These are phyloP conservation scores for Agaricus blazei DNA, from an alignment of 768 basidiomycete genomes.

Conservation along the genomic window DNA sequence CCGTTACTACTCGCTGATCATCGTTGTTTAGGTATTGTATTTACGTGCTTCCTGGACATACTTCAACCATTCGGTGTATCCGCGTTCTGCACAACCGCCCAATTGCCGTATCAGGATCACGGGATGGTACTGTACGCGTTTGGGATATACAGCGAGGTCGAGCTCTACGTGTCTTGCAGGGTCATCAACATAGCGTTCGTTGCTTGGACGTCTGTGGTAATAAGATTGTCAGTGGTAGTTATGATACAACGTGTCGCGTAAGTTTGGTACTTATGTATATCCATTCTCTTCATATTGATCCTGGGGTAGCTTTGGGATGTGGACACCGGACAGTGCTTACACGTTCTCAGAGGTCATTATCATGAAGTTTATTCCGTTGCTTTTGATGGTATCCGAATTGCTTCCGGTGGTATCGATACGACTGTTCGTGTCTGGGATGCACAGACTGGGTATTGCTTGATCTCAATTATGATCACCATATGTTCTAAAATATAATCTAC, in stretches of 20 bases:
- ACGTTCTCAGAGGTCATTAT: slow-evolving; percentile 76
- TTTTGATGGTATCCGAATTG: slow-evolving; percentile 79
- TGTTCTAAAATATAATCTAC: background rate
- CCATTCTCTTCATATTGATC: background rate
- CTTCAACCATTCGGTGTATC: slow-evolving; percentile 87
- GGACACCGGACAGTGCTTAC: slow-evolving; percentile 84
- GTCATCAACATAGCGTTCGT: slow-evolving; percentile 79
- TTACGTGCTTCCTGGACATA: slow-evolving; percentile 78
- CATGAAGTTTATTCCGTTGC: slow-evolving; percentile 90
- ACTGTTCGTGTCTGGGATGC: slow-evolving; percentile 91
- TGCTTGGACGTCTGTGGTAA: slow-evolving; percentile 87
- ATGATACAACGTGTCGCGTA: slow-evolving; percentile 85
- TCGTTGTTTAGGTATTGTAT: slow-evolving; percentile 51
- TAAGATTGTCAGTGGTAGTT: slow-evolving; percentile 85
- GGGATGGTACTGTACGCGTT: slow-evolving; percentile 81
- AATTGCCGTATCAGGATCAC: slow-evolving; percentile 84
- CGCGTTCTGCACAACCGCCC: slow-evolving; percentile 84
- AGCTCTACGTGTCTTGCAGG: slow-evolving; percentile 58
- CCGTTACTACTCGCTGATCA: background rate
- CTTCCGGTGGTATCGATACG: slow-evolving; percentile 90
- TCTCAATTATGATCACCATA: background rate
- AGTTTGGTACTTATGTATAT: slow-evolving; percentile 16
- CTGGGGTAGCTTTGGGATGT: slow-evolving; percentile 74
- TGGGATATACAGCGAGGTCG: slow-evolving; percentile 90
- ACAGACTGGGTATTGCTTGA: slow-evolving; percentile 61